These are phyloP conservation scores for Pichia deserticola DNA, from an alignment of 805 yeast species.

Conservation along the genomic window DNA sequence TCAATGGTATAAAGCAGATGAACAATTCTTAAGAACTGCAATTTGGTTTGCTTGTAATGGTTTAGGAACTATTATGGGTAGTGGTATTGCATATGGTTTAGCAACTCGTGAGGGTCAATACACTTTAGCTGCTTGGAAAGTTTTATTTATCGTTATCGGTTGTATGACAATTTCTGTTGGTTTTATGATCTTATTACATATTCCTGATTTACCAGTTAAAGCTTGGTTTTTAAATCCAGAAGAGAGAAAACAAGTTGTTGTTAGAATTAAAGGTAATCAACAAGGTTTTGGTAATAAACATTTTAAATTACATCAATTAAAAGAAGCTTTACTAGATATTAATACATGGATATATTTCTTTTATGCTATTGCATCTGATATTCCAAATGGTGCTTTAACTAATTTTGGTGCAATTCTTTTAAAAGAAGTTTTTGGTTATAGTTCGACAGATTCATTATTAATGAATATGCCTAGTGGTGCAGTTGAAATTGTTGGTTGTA, in stretches of 20 bases:
- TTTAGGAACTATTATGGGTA: slow-evolving; percentile 26
- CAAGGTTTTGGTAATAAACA: slow-evolving; percentile 29
- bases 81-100: slow-evolving; percentile 28
- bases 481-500: slow-evolving; percentile 26
- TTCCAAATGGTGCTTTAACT: slow-evolving; percentile 36
- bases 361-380: slow-evolving; percentile 17
- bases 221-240: slow-evolving; percentile 31
- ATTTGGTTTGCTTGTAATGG: slow-evolving; percentile 27
- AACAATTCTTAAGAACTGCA: slow-evolving; percentile 26
- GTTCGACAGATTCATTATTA: background rate
- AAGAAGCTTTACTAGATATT: slow-evolving; percentile 22
- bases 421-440: slow-evolving; percentile 24
- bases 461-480: slow-evolving; percentile 25
- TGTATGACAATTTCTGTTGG: slow-evolving; percentile 29
- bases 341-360: slow-evolving; percentile 38
- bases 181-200: slow-evolving; percentile 19
- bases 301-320: slow-evolving; percentile 24
- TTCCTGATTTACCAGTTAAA: slow-evolving; percentile 29
- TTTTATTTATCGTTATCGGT: slow-evolving; percentile 29
- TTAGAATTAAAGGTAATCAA: slow-evolving; percentile 27
- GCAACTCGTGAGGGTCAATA: slow-evolving; percentile 21
- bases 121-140: slow-evolving; percentile 25
- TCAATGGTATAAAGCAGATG: slow-evolving; percentile 28
- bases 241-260: slow-evolving; percentile 30
- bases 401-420: slow-evolving; percentile 37